Evolutionary conservation across 176 grass and related monocot genomes (phyloP), one percentile per base, ranked within the genome.

Genomic region (Cenchrus fungigraminus): DNA sequence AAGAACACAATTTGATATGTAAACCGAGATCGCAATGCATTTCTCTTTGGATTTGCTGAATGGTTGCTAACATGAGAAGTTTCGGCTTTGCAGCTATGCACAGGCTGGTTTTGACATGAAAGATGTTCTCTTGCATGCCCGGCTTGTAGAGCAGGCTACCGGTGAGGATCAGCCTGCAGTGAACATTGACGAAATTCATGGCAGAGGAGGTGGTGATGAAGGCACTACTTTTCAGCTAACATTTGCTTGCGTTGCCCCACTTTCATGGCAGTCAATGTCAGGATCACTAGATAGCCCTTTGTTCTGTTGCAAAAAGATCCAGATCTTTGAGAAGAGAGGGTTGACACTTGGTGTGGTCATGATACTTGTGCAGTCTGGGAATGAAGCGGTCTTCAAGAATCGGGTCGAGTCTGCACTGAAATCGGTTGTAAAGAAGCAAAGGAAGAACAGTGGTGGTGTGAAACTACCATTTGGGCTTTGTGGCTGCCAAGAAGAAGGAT

Each of bases 101-200:
- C 97, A 99, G 79, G 94, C 90, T 37, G 97, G 97, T 72, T 99
- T 96, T 76, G 94, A 99, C 87, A 99, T 99, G 91, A 96, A 96
- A 84, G 97, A 96, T 65, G 90, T 99, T 58, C 91, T 95, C 45
- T 56, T 94, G 66, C 97, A 97, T 54, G 97, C 92, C 44, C 90
- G 94, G 17, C 88, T 99, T 69, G 91, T 97, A 22, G 97, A 99
- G 78, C 97, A 99, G 74, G 88, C 90, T 1, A 65, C 74, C 29
- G 86, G 83, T 51, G 94, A 94, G 82, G 97, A 99, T 68, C 88
- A 94, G 32, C 90, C 90, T 25, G 91, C 88, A 40, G 65, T 94
- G 37, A 86, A 82, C 78, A 89, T 97, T 52, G 91, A 94, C 51
- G 94, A 99, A 74, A 80, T 99, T 56, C 93, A 88, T 77, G 91